Percentiles rank a stretch among this genome's conserved stretches.
Evolutionary conservation across 1,284 basidiomycete species (phyloP).

Genomic region (Boletus chippewaensis): DNA sequence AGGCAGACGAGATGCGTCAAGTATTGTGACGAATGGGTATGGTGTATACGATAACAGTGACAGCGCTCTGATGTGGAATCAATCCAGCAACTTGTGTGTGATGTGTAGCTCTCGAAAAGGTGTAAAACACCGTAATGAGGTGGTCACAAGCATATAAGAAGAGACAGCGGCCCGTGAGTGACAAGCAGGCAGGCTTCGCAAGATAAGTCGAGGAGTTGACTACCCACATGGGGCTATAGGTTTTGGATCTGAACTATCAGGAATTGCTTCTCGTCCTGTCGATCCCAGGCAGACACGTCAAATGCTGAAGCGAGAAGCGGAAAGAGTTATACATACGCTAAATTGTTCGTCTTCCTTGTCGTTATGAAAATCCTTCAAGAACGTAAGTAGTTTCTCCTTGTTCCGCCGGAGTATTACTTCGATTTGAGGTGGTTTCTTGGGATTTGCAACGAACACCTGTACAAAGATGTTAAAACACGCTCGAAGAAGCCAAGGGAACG

Average conservation of each 20-base stretch:
- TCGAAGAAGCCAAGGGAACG: background rate
- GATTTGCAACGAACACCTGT: slow-evolving; percentile 97
- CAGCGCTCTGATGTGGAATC: background rate
- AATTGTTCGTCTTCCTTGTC: slow-evolving; percentile 99
- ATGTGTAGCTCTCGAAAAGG: slow-evolving; percentile 3
- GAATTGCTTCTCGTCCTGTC: slow-evolving; percentile 92
- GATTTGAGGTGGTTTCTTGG: slow-evolving; percentile 96
- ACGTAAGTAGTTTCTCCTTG: slow-evolving; percentile 87
- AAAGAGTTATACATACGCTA: slow-evolving; percentile 45
- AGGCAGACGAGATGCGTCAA: background rate
- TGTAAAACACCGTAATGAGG: slow-evolving; percentile 1
- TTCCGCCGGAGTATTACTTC: slow-evolving; percentile 88
- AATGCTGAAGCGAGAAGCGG: background rate
- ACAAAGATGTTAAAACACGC: background rate
- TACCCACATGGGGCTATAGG: slow-evolving; percentile 39
- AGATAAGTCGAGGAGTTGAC: background rate
- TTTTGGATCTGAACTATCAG: slow-evolving; percentile 85
- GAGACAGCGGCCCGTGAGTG: background rate
- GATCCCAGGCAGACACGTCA: slow-evolving; percentile 2
- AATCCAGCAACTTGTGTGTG: background rate
- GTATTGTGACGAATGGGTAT: slow-evolving; percentile 8
- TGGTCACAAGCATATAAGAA: slow-evolving; percentile 12
- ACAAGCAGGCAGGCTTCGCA: background rate
- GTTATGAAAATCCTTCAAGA: slow-evolving; percentile 93
- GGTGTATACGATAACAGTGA: slow-evolving; percentile 9